These are phyloP conservation scores for Guillardia theta DNA, from an alignment of 78 protist genomes.

Conservation along the genomic window DNA sequence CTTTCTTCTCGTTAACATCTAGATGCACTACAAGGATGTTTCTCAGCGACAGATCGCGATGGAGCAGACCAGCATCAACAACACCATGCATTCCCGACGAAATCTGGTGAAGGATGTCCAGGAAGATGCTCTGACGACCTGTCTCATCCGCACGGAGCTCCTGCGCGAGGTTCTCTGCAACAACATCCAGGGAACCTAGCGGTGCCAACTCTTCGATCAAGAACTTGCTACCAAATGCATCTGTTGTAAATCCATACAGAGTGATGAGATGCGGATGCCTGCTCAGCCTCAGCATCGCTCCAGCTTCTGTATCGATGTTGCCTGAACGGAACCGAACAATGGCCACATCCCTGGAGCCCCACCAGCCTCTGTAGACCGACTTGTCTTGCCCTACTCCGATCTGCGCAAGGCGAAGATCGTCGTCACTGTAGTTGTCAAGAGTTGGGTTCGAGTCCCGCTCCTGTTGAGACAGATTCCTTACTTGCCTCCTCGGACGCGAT, in stretches of 20 bases:
- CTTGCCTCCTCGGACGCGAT: no score
- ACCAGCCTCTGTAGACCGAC: neutral
- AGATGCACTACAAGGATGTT: neutral
- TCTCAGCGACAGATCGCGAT: neutral
- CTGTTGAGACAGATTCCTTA: no score
- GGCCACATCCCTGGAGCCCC: no score
- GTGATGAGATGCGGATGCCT: neutral
- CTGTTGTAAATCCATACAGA: neutral
- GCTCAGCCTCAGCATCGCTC: neutral
- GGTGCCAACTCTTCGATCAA: neutral
- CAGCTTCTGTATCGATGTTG: neutral
- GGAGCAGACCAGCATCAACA: neutral
- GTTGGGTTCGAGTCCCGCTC: no score
- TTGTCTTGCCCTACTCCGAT: neutral
- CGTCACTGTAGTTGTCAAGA: no score
- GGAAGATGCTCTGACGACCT: no score
- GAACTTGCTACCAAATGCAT: neutral
- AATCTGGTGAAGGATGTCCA: neutral
- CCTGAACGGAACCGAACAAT: neutral
- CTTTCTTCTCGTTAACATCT: neutral
- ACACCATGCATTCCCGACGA: neutral
- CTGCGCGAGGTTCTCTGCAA: neutral
- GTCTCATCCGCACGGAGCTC: neutral
- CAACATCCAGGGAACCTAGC: neutral
- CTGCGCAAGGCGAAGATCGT: no score